Evolutionary conservation across 1,284 basidiomycete genomes (phyloP), one percentile per base, ranked within the genome.

Genomic region (Ceratobasidium sp.): DNA sequence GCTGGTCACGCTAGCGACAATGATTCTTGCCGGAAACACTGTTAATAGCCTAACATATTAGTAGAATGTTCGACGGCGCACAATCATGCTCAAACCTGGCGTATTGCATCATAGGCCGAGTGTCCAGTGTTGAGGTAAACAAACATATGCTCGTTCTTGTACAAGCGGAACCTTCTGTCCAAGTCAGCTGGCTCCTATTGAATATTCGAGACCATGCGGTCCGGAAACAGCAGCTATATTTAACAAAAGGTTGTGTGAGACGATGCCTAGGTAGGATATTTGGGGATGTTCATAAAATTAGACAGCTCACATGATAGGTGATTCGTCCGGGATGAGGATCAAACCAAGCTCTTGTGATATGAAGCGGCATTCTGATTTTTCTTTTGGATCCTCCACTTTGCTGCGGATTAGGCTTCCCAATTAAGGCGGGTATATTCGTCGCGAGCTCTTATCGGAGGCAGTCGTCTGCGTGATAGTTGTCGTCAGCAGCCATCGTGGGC

Each of bases 31-130:
- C 10, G 32, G 60, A 62, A 62, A 21, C 8, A 16, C 41, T 30
- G 60, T 21, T 32, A 28, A 39, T 48, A 21, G 43, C 14, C 26
- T 45, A 30, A 32, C 30, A 34, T 45, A 62, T 62, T 16, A 48
- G 60, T 48, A 48, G 60, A 62, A 62, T 32, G n/a, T 62, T 62
- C 60, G 36, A 48, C 18, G 53, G 14, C 28, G 53, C 23, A 50
- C 48, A 60, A 60, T 23, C 34, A 43, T 39, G 14, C 58, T 23
- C 39, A 26, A 43, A 8, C 39, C n/a, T 21, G 21, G 21, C 5
- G 21, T 41, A 6, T 23, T 28, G 23, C 39, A 43, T 26, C 12
- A 23, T 18, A 14, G 3, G 36, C 39, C 39, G 10, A 4, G 23
- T 43, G 3, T 26, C 21, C 2, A 60, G 43, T 14, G 5, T 6